Base-by-base conservation (phyloP, 345 rosid genomes). In the Acer saccharum region DNA sequence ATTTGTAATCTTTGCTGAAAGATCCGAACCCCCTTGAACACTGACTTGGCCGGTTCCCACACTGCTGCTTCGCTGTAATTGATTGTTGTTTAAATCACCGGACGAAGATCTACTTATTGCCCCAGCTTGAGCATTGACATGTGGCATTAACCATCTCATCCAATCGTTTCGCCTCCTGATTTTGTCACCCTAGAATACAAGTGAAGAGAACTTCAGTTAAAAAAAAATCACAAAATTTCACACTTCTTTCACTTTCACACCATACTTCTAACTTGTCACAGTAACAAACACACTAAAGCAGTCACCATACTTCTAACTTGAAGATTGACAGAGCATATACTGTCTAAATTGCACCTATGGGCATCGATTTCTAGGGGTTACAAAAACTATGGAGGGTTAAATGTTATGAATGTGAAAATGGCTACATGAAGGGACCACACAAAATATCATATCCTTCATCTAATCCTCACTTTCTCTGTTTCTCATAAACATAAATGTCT, bases 141-240 rank as follows among this genome's bases (percentile, higher is more conserved):
- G 64, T 17, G 90, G 90, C 86, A 90, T 77, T 67, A 91, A 65
- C 96, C 94, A 94, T 9, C 69, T 76, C 83, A 69, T 79, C 98
- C 98, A 91, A 41, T 89, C 92, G 44, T 79, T 65, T 39, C 89
- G 87, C 83, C 81, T 91, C 86, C 98, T 90, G 39, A 93, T 82
- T 66, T 82, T 79, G 67, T 95, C 95, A 67, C 94, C 98, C 98
- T 93, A 78, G 48, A 77, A 79, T 46, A 67, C 16, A 79, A 73
- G 44, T n/a, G 58, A 25, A 35, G 72, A 7, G 50, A 57, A 39
- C 65, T 63, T 10, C 58, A 48, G 55, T 20, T 46, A 68, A 1
- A 18, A 21, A 68, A 17, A 39, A 62, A 14, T n/a, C 60, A 58
- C 39, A 69, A 55, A 41, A 46, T 25, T 12, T 43, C 4, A 9